phyloP scores from a whole-genome alignment of 805 yeast species.

The Schwanniomyces sp. region DNA sequence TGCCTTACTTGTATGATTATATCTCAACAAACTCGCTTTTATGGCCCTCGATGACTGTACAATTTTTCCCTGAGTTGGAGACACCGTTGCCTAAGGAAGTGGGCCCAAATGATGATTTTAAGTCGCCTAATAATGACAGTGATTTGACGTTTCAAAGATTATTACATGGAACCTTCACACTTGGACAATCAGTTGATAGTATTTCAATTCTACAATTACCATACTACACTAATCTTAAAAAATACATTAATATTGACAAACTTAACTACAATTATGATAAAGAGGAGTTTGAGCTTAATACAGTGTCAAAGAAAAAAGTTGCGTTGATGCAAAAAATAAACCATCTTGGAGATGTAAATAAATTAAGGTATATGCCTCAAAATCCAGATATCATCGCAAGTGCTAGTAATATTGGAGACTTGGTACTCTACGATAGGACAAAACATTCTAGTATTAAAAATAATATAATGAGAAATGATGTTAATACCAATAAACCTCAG shows the following conservation, averaged over 20 bases:
- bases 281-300: conserved; percentile 37
- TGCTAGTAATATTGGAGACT: conserved; percentile 62
- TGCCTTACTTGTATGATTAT: conserved; percentile 44
- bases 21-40: conserved; percentile 38
- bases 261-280: conserved; percentile 38
- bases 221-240: conserved; percentile 27
- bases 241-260: conserved; percentile 36
- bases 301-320: conserved; percentile 25
- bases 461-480: conserved; percentile 19
- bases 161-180: conserved; percentile 63
- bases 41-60: conserved; percentile 45
- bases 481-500: conserved; percentile 47
- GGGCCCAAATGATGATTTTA: background rate
- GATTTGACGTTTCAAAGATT: conserved; percentile 36
- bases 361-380: conserved; percentile 74
- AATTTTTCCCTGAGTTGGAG: conserved; percentile 42
- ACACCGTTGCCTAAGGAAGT: conserved; percentile 4
- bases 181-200: conserved; percentile 54
- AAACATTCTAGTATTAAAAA: conserved; percentile 54
- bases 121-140: background rate
- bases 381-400: conserved; percentile 83
- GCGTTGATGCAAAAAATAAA: conserved; percentile 55
- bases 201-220: conserved; percentile 36
- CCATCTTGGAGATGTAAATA: conserved; percentile 72
- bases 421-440: conserved; percentile 76